These are phyloP conservation scores for Candida cerambycidarum DNA, from an alignment of 805 yeast species.

Conservation along the genomic window DNA sequence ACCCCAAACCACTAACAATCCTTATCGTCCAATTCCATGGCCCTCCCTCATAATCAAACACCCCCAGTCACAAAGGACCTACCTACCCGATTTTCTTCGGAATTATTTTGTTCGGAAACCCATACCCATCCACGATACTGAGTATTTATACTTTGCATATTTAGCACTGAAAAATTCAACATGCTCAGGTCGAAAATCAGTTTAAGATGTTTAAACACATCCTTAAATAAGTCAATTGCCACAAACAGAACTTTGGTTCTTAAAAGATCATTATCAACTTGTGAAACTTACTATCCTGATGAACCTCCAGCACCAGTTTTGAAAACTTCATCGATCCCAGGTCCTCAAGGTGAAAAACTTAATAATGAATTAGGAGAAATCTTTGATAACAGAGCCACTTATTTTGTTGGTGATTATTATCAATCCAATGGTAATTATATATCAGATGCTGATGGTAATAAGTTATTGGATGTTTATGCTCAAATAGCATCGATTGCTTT, in stretches of 20 bases:
- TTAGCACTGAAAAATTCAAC: background rate
- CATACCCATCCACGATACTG: constrained; percentile 5
- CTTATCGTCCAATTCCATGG: no score
- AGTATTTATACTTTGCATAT: background rate
- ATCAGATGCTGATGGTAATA: constrained; percentile 43
- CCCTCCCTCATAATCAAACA: no score
- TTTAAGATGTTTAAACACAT: background rate
- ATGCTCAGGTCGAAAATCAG: constrained; percentile 1
- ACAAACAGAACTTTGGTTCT: background rate
- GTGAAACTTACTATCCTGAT: constrained; percentile 30
- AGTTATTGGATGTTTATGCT: constrained; percentile 40
- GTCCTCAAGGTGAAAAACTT: constrained; percentile 32
- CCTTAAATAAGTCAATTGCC: background rate
- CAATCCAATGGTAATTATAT: constrained; percentile 42
- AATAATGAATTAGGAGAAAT: constrained; percentile 36
- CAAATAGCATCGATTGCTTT: constrained; percentile 45
- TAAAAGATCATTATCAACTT: constrained; percentile 9
- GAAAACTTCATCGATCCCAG: constrained; percentile 34
- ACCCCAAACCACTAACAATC: no score
- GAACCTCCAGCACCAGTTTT: constrained; percentile 36
- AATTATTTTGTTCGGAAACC: constrained; percentile 7
- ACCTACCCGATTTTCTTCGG: background rate
- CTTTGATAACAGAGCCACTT: constrained; percentile 44
- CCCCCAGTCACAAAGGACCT: no score
- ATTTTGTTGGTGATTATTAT: constrained; percentile 40